A percentile compares a stretch with the other conserved stretches of the same genome.
phyloP scores from a whole-genome alignment of 2,329 filamentous ascomycete species.

The Metarhizium anisopliae region DNA sequence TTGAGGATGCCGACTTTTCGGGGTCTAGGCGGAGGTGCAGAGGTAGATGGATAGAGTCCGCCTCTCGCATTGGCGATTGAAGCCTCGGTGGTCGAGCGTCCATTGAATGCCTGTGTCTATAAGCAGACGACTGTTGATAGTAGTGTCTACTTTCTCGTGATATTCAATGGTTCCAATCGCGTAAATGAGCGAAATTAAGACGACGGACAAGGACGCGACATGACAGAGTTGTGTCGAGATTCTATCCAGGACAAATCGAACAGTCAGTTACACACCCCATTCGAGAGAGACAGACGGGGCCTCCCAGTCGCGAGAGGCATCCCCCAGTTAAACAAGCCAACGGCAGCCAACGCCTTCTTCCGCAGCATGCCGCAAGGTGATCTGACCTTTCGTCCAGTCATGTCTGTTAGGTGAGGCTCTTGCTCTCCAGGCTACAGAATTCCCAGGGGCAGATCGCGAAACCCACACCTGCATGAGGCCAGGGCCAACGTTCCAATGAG shows the following conservation, averaged over 20 bases:
- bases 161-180: background rate
- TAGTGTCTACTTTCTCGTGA: too few relatives aligned
- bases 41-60: conserved; percentile 2
- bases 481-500: conserved; percentile 3
- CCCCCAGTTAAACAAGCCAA: background rate
- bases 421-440: background rate
- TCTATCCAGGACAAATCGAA: background rate
- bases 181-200: background rate
- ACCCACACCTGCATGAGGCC: background rate
- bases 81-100: conserved; percentile 6
- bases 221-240: background rate
- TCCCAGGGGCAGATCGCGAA: conserved; percentile 2
- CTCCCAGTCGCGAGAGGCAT: background rate
- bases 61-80: conserved; percentile 2
- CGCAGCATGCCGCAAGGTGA: background rate
- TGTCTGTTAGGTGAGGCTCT: background rate
- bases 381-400: background rate
- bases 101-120: conserved; percentile 4
- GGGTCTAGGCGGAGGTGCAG: conserved; percentile 7
- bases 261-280: background rate
- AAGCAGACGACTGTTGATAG: too few relatives aligned
- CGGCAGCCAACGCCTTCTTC: background rate
- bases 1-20: conserved; percentile 6
- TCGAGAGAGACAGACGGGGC: background rate
- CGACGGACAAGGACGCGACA: background rate